Percentiles rank a stretch among this genome's conserved stretches.
phyloP scores from a whole-genome alignment of 2,329 filamentous ascomycete genomes.

The Xylaria arbuscula region DNA sequence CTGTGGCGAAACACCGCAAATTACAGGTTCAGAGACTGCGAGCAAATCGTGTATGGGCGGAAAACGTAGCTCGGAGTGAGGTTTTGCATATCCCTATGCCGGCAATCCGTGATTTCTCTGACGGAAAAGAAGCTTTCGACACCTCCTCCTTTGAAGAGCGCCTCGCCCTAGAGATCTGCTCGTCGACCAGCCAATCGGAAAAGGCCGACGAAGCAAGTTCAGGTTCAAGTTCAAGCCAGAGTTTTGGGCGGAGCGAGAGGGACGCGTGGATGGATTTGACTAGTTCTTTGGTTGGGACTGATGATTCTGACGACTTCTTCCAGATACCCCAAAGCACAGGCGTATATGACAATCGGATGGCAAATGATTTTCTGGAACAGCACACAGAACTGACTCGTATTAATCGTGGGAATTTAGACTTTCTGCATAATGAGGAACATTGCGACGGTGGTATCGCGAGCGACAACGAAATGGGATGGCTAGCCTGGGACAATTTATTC shows the following conservation, averaged over 20 bases:
- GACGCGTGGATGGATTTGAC: constrained; percentile 17
- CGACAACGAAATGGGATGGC: constrained; percentile 12
- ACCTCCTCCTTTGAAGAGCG: constrained; percentile 14
- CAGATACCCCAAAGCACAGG: neutral
- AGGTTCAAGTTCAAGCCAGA: neutral
- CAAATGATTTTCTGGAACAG: constrained; percentile 2
- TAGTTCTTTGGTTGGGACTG: constrained; percentile 4
- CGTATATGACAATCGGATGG: neutral
- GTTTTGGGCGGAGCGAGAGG: constrained; percentile 1
- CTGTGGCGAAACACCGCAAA: constrained; percentile 21
- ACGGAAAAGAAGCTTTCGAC: constrained; percentile 23
- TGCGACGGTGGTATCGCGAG: constrained; percentile 1
- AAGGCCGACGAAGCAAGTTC: neutral
- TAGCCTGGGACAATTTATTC: constrained; percentile 1
- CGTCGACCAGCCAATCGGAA: neutral
- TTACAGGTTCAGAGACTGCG: constrained; percentile 11
- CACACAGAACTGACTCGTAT: neutral
- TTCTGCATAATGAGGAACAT: neutral
- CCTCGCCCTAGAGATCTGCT: constrained; percentile 4
- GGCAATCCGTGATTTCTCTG: constrained; percentile 20
- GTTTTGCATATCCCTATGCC: neutral
- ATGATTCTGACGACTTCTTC: neutral
- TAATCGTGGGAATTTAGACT: neutral
- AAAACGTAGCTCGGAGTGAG: neutral
- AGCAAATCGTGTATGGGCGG: neutral